Evolutionary conservation across 352 stramenopile species (phyloP), one percentile per base, ranked within the genome.

Genomic region (Thalassiosira mediterranea): DNA sequence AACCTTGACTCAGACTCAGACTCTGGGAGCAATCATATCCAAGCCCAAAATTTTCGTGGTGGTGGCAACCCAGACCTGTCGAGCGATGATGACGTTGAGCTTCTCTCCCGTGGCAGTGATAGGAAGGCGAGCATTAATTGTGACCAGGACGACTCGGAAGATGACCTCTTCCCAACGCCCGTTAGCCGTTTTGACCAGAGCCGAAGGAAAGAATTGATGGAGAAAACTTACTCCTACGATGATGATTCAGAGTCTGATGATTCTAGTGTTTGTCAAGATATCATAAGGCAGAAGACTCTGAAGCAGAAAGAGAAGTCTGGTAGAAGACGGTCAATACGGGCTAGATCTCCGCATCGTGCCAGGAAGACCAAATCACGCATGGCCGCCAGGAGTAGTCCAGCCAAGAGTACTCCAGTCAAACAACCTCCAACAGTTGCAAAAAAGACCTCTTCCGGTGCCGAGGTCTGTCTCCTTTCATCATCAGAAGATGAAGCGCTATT

Each of bases 1-100:
- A 64, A 32, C 40, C 52, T 77, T 21, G 59, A 77, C 49, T 76
- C 65, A 46, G 57, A 76, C 26, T 68, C 61, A 58, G 56, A 62
- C n/a, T 29, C 47, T 77, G 72, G 68, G 40, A 13, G 29, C 17
- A 52, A n/a, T 26, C 19, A 73, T 23, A 65, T 25, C 3, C 37
- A 17, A n/a, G 54, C 49, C 37, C 40, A n/a, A 21, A 49, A 46
- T 42, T 69, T 76, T 34, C 56, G 66, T 51, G 44, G 54, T 23
- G 66, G 66, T 25, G 56, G 66, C n/a, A 49, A 62, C 21, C 15
- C 23, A 56, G 44, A 21, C 32, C 29, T 32, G 13, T 68, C 53
- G 13, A 68, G 56, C 49, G 46, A 75, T 44, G 44, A 75, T 49
- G 32, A 68, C 19, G 34, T 65, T 57, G 62, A 54, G 42, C 13